phyloP scores from a whole-genome alignment of 176 grass and related monocot species.

The Avena sativa region DNA sequence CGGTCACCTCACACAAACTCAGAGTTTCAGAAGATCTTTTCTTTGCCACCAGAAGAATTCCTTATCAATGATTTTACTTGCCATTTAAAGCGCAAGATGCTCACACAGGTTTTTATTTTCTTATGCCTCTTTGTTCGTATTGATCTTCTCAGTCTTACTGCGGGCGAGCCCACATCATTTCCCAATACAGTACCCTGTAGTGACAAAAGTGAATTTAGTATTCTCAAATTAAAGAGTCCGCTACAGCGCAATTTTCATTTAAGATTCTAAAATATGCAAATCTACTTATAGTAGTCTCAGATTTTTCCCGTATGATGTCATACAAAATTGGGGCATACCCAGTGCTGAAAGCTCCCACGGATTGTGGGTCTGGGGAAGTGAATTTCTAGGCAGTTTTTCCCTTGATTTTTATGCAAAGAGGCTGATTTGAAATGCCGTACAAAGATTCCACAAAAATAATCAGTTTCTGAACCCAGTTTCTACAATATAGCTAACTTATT shows the following conservation, averaged over 20 bases:
- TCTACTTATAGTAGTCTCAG: background rate
- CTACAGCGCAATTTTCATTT: background rate
- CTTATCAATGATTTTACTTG: constrained; percentile 99
- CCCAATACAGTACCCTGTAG: background rate
- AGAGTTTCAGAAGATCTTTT: constrained; percentile 89
- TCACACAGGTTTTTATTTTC: constrained; percentile 63
- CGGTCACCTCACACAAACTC: constrained; percentile 91
- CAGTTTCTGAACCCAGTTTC: background rate
- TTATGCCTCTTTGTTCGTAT: background rate
- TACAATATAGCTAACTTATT: constrained; percentile 2
- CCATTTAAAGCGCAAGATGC: constrained; percentile 95
- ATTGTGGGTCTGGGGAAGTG: no score
- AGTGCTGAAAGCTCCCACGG: no score
- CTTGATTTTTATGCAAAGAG: no score
- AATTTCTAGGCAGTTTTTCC: no score
- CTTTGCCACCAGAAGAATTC: constrained; percentile 92
- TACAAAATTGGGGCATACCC: no score
- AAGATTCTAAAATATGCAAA: background rate
- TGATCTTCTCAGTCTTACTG: background rate
- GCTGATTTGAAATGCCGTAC: background rate
- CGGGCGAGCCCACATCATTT: background rate
- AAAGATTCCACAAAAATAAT: background rate
- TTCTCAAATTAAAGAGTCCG: constrained; percentile 16
- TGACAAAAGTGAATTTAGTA: constrained; percentile 10
- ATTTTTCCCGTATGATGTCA: background rate